Base-by-base conservation (phyloP, 148 eudicot species). In the Fallopia convolvulus region DNA sequence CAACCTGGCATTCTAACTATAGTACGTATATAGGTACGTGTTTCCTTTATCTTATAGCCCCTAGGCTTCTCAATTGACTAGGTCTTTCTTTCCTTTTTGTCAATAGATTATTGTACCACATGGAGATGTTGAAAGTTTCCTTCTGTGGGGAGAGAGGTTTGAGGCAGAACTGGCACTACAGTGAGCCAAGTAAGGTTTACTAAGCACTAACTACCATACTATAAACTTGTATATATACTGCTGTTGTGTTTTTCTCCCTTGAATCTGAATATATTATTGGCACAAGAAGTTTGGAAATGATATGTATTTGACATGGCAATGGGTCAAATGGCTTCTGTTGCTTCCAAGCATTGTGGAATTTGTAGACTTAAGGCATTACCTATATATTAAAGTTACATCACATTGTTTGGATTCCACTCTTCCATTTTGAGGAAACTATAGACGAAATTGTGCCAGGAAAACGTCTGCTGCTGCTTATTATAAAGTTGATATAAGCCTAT, bases 141-240 rank as follows among this genome's bases (percentile, higher is more conserved):
- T 90, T 80, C 92, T 97, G 36, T 93, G 94, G 98, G 90, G 97
- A 79, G 98, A 93, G 72, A 88, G 97, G 86, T 92, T 84, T 86
- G 97, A 95, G 84, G 99, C 97, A 55, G 99, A 91, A 83, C 78
- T 92, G 71, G 99, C 97, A n/a, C 86, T 95, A 18, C 91, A 93
- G 82, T 89, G 87, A 78, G 99, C 99, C 85, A 95, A 95, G 97
- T 95, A 80, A 36, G 89, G 97, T 83, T 76, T 70, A 55, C n/a
- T 41, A 36, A 33, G 39, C 78, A 47, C 50, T 47, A 47, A 8
- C 60, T 53, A 17, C 21, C 18, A 53, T 17, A n/a, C 60, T 17
- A n/a, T 8, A 53, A 53, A 53, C 15, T 53, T 4, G 21, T n/a
- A 5, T 53, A 17, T 53, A 1, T 53, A 3, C 8, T 53, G n/a